Evolutionary conservation across 345 rosid species (phyloP).

Genomic region (Populus tremula): DNA sequence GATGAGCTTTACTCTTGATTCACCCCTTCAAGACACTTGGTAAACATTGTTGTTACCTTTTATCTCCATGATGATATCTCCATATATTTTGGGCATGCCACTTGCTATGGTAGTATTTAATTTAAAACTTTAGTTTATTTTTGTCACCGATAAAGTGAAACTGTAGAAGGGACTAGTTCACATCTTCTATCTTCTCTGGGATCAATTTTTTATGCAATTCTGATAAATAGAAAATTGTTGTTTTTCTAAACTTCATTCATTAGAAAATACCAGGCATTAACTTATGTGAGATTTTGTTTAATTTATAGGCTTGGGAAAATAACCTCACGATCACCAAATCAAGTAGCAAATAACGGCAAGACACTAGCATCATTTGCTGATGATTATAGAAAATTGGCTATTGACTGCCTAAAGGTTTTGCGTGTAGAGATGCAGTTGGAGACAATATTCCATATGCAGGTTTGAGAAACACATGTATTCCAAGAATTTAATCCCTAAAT

Average conservation of each 20-base stretch:
- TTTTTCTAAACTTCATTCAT: constrained; percentile 7
- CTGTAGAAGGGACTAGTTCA: background rate
- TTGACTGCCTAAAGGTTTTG: constrained; percentile 92
- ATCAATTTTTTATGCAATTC: constrained; percentile 10
- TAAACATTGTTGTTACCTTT: background rate
- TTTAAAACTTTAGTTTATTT: background rate
- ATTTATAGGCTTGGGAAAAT: constrained; percentile 67
- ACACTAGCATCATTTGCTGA: constrained; percentile 78
- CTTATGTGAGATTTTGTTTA: constrained; percentile 18
- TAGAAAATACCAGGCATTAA: constrained; percentile 1
- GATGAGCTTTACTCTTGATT: background rate
- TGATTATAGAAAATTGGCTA: constrained; percentile 88
- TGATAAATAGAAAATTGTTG: background rate
- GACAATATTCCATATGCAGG: constrained; percentile 93
- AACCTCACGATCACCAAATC: constrained; percentile 47
- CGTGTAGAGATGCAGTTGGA: constrained; percentile 99
- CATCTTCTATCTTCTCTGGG: background rate
- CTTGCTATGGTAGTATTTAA: background rate
- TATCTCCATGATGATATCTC: background rate
- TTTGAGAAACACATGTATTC: constrained; percentile 28
- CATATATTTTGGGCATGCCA: background rate
- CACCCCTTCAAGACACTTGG: background rate
- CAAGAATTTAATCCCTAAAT: background rate
- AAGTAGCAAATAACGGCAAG: constrained; percentile 50
- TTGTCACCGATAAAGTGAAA: background rate